Evolutionary conservation across 2,329 filamentous ascomycete species (phyloP), one percentile per base, ranked within the genome.

Genomic region (Colletotrichum acutatum): DNA sequence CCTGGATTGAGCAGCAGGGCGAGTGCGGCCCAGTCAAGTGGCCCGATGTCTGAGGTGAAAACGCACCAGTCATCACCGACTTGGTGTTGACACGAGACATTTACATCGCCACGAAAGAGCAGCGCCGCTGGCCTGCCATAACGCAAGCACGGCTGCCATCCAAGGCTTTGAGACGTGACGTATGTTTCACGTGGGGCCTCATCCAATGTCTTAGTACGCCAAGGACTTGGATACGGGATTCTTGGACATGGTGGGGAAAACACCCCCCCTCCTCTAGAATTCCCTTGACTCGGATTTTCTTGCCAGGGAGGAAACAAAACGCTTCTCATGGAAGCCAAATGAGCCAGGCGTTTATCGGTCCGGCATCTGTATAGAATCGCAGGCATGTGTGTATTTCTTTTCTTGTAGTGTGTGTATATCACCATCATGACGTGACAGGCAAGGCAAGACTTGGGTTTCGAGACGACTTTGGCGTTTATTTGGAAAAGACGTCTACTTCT

Each of bases 1-100:
- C 75, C 16, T 87, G 84, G 83, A 78, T 84, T n/a, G 75, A 80
- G 57, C 68, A 79, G 56, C 79, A 85, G 71, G 80, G 79, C 3
- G 72, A 81, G 12, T 86, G 84, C 74, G 76, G 77, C 11, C 73
- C 77, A 56, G 75, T 81, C 16, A 74, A 77, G 46, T 83, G 81
- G 80, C 82, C 82, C 19, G 61, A 75, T 26, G 69, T 76, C 37
- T 74, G 62, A 74, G 53, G 37, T 24, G 4, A 49, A 26, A 6
- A 8, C 2, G 30, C 11, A 7, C 28, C 57, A 42, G 58, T 42
- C 1, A 32, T 34, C 30, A 37, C 49, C 12, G 8, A 22, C 5
- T 26, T 34, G 24, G 26, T 32, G 28, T 16, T 14, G 52, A 26
- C 3, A 37, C 19, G 28, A 46, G 56, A 52, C 42, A 26, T 65